Percentiles rank a stretch among this genome's conserved stretches.
These are phyloP conservation scores for Heliosperma pusillum DNA, from an alignment of 148 eudicot species.

Conservation along the genomic window DNA sequence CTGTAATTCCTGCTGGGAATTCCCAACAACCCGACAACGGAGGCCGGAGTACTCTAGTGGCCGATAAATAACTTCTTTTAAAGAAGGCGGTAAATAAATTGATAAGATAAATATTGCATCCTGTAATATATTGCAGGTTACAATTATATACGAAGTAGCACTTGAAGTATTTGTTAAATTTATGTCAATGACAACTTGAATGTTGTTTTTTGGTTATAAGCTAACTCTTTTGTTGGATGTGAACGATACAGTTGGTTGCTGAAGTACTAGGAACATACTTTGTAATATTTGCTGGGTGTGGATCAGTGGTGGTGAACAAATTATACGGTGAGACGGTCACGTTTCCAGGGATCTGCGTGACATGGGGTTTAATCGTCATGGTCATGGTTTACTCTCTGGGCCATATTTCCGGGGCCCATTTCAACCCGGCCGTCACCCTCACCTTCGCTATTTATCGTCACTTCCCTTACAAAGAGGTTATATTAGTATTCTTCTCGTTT, in stretches of 20 bases:
- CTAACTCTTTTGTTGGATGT: neutral
- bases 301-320: constrained; percentile 64
- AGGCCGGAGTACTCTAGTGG: no score
- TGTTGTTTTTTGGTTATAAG: no score
- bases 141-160: no score
- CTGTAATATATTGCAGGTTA: no score
- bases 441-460: constrained; percentile 55
- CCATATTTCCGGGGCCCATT: constrained; percentile 87
- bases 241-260: constrained; percentile 43
- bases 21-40: no score
- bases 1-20: no score
- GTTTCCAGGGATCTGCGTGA: constrained; percentile 72
- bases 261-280: constrained; percentile 68
- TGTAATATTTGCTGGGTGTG: constrained; percentile 75
- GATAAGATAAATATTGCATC: no score
- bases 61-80: no score
- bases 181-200: no score
- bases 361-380: constrained; percentile 84
- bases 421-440: constrained; percentile 84
- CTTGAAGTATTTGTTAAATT: no score
- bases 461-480: constrained; percentile 67
- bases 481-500: neutral
- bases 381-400: constrained; percentile 79
- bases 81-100: no score
- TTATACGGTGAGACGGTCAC: constrained; percentile 52